Percentiles rank a stretch among this genome's conserved stretches.
These are phyloP conservation scores for Trichoderma citrinoviride DNA, from an alignment of 2,329 filamentous ascomycete species.

Conservation along the genomic window DNA sequence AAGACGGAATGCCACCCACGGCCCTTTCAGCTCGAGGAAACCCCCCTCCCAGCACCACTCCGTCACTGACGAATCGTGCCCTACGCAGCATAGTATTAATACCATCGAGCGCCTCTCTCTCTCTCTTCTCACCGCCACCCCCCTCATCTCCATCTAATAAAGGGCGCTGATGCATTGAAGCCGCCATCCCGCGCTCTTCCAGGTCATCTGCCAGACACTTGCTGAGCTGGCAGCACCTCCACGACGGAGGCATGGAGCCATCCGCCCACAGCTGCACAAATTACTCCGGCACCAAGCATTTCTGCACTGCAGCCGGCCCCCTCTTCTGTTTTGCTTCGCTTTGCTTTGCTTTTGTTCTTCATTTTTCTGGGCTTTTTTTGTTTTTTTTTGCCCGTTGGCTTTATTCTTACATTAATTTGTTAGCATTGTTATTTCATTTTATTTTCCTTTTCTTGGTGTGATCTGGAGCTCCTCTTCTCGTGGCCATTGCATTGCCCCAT, in stretches of 20 bases:
- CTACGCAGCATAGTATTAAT: neutral
- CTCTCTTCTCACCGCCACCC: constrained; percentile 15
- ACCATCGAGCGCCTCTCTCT: too few relatives aligned
- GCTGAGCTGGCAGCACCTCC: constrained; percentile 38
- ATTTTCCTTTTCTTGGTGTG: too few relatives aligned
- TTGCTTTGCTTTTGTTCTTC: neutral
- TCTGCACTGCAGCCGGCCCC: neutral
- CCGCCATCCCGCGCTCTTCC: constrained; percentile 16
- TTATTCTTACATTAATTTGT: neutral
- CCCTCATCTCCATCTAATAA: neutral
- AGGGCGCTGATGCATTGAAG: constrained; percentile 15
- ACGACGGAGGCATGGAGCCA: constrained; percentile 21
- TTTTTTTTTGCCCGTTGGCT: neutral
- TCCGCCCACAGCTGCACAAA: constrained; percentile 16
- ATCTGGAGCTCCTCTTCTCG: neutral
- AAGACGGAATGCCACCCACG: neutral
- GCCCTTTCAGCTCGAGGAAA: neutral
- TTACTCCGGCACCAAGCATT: constrained; percentile 13
- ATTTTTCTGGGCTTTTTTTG: neutral
- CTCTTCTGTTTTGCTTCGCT: neutral
- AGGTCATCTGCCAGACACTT: constrained; percentile 39
- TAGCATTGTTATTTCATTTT: neutral
- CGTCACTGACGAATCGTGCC: neutral
- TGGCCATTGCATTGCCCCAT: constrained; percentile 13
- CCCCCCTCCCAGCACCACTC: neutral